Percentiles rank a stretch among this genome's conserved stretches.
Conservation (phyloP, 2,329 filamentous ascomycete genomes). For the Microcyclospora pomicola region DNA sequence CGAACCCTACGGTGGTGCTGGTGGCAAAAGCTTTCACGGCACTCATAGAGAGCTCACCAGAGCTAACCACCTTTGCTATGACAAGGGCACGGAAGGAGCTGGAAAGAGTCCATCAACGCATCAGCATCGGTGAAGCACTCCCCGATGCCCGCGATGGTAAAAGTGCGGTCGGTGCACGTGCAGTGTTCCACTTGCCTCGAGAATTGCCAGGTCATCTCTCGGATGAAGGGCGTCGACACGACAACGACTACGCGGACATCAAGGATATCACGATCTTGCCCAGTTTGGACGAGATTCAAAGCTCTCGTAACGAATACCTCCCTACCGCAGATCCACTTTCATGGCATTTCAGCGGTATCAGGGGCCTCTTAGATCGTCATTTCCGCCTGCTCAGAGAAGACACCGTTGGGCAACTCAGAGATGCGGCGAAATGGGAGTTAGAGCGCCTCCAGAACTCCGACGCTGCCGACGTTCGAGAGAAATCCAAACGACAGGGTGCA, state of each 20-base stretch:
- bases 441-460: slow-evolving; percentile 18
- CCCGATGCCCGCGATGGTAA: neutral
- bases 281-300: slow-evolving; percentile 35
- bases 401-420: slow-evolving; percentile 39
- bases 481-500: slow-evolving; percentile 4
- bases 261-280: slow-evolving; percentile 36
- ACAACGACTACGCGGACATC: slow-evolving; percentile 39
- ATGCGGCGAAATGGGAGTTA: slow-evolving; percentile 32
- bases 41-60: neutral
- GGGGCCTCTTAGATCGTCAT: slow-evolving; percentile 39
- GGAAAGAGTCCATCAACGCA: slow-evolving; percentile 1
- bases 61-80: neutral
- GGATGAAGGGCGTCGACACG: slow-evolving; percentile 27
- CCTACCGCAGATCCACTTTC: slow-evolving; percentile 23
- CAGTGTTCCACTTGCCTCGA: slow-evolving; percentile 4
- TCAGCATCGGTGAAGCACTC: slow-evolving; percentile 3
- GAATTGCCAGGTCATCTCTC: slow-evolving; percentile 22
- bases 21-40: slow-evolving; percentile 4
- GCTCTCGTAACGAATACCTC: slow-evolving; percentile 31
- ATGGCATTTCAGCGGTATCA: slow-evolving; percentile 31
- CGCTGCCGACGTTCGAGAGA: neutral
- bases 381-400: slow-evolving; percentile 45
- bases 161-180: neutral
- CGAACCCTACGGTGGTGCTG: slow-evolving; percentile 5
- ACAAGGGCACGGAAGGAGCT: slow-evolving; percentile 1